Conservation (phyloP, 192 early-diverging fungal genomes). For the Podila verticillata region DNA sequence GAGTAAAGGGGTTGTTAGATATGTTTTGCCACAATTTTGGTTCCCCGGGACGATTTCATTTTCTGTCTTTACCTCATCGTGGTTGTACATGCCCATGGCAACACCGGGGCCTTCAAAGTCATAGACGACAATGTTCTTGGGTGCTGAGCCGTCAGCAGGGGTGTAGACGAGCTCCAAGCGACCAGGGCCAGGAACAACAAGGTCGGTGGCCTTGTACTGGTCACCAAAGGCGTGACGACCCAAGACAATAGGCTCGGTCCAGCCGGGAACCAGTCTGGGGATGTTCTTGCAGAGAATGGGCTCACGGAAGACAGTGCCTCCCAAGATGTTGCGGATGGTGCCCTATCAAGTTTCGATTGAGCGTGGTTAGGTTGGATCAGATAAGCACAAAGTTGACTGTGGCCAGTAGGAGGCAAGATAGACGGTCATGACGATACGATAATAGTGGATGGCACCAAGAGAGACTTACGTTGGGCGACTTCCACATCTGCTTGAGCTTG, state of each 20-base stretch:
- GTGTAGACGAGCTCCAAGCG: constrained; percentile 89
- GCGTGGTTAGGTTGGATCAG: neutral
- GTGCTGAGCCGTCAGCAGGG: constrained; percentile 74
- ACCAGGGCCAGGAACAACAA: constrained; percentile 88
- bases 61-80: constrained; percentile 58
- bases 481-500: constrained; percentile 97
- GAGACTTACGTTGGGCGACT: constrained; percentile 80
- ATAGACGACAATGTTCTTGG: constrained; percentile 74
- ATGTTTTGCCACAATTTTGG: neutral
- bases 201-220: constrained; percentile 97
- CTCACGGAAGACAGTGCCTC: constrained; percentile 97
- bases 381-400: neutral
- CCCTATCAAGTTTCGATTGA: constrained; percentile 47
- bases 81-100: constrained; percentile 97
- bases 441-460: neutral
- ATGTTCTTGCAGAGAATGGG: constrained; percentile 95
- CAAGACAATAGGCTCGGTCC: constrained; percentile 95
- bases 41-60: neutral
- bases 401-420: neutral
- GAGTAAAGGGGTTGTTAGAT: no score
- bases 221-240: constrained; percentile 98
- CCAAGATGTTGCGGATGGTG: constrained; percentile 94
- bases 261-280: constrained; percentile 90
- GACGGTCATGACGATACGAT: neutral
- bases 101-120: constrained; percentile 91